These are phyloP conservation scores for Arthrinium phaeospermum DNA, from an alignment of 2,329 filamentous ascomycete genomes.

Conservation along the genomic window DNA sequence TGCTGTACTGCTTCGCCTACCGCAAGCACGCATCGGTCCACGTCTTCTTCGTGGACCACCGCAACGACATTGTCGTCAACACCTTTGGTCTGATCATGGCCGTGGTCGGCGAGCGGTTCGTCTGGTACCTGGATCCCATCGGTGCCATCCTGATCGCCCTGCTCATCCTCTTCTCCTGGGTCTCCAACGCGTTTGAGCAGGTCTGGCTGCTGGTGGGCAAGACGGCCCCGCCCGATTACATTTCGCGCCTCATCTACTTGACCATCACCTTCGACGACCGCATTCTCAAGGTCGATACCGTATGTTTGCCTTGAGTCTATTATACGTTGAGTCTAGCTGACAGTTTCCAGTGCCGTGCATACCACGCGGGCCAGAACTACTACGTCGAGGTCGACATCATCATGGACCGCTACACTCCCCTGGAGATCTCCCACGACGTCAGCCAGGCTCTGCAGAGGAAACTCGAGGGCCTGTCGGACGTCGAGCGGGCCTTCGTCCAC, in stretches of 20 bases:
- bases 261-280: slow-evolving; percentile 58
- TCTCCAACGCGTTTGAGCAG: slow-evolving; percentile 65
- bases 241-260: slow-evolving; percentile 62
- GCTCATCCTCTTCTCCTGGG: slow-evolving; percentile 67
- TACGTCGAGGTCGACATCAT: slow-evolving; percentile 70
- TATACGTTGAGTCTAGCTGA: slow-evolving; percentile 19
- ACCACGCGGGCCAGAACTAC: slow-evolving; percentile 65
- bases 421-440: slow-evolving; percentile 65
- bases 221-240: slow-evolving; percentile 61
- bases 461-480: slow-evolving; percentile 51
- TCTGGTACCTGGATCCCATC: slow-evolving; percentile 67
- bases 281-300: slow-evolving; percentile 64
- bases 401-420: slow-evolving; percentile 59
- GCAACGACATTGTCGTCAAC: slow-evolving; percentile 63
- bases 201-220: slow-evolving; percentile 67
- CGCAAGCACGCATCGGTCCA: slow-evolving; percentile 60
- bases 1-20: slow-evolving; percentile 59
- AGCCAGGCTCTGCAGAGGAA: slow-evolving; percentile 65
- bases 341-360: slow-evolving; percentile 55
- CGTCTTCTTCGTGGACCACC: slow-evolving; percentile 63
- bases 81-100: slow-evolving; percentile 61
- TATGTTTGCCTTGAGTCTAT: slow-evolving; percentile 28
- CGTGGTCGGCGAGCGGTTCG: slow-evolving; percentile 55
- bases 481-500: slow-evolving; percentile 53
- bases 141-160: slow-evolving; percentile 66